phyloP scores from a whole-genome alignment of 495 filamentous ascomycete species.

The Penicillium flavigenum region DNA sequence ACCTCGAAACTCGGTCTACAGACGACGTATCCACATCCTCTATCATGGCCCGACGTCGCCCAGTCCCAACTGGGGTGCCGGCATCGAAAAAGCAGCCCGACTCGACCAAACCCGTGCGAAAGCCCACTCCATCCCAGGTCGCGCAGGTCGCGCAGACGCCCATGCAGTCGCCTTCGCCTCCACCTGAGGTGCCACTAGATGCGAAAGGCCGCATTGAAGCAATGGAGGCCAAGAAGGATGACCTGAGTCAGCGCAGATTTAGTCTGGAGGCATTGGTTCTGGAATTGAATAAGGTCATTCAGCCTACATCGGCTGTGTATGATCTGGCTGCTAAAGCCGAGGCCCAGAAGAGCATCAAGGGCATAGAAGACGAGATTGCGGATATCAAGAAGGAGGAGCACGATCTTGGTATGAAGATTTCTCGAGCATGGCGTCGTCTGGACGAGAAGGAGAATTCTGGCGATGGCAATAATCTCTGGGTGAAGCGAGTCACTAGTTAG shows the following conservation, averaged over 20 bases:
- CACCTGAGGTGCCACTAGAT: constrained; percentile 51
- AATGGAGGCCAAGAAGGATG: constrained; percentile 65
- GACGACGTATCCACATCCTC: constrained; percentile 31
- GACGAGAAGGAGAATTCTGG: constrained; percentile 70
- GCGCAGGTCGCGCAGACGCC: constrained; percentile 40
- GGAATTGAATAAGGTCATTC: constrained; percentile 64
- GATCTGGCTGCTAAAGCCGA: constrained; percentile 59
- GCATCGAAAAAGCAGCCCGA: constrained; percentile 40
- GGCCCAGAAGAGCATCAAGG: constrained; percentile 71
- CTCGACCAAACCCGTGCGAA: constrained; percentile 45
- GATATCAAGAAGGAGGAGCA: constrained; percentile 81
- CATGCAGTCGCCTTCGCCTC: constrained; percentile 56
- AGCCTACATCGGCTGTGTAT: constrained; percentile 56
- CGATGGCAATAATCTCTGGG: constrained; percentile 76
- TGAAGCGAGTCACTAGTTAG: constrained; percentile 64
- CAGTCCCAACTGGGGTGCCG: constrained; percentile 41
- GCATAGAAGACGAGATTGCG: constrained; percentile 68
- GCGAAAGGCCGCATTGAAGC: constrained; percentile 57
- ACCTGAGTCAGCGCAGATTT: constrained; percentile 61
- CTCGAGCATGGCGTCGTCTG: constrained; percentile 74
- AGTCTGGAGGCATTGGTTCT: constrained; percentile 71
- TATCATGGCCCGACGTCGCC: constrained; percentile 51
- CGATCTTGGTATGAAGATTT: constrained; percentile 79
- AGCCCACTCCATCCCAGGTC: constrained; percentile 55
- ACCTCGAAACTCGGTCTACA: constrained; percentile 35